Evolutionary conservation across 495 filamentous ascomycete species (phyloP).

Genomic region (Cenococcum geophilum): DNA sequence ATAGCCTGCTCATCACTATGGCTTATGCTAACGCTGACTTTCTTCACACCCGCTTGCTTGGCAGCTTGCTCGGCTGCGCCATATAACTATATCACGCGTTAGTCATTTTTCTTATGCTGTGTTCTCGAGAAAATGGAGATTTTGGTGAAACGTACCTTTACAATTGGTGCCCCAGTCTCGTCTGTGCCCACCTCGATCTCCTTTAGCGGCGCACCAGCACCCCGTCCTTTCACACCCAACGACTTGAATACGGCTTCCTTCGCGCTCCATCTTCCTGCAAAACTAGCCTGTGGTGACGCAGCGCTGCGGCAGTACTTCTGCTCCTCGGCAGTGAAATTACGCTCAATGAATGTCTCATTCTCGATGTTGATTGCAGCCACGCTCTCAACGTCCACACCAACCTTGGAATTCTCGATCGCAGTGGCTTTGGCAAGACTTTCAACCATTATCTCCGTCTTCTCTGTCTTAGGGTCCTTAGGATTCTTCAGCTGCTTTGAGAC

Average conservation of each 20-base stretch:
- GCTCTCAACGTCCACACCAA: slow-evolving; percentile 89
- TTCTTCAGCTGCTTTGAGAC: slow-evolving; percentile 14
- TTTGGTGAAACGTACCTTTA: slow-evolving; percentile 61
- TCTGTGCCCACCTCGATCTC: slow-evolving; percentile 89
- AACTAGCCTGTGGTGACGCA: slow-evolving; percentile 69
- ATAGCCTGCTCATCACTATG: slow-evolving; percentile 89
- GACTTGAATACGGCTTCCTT: slow-evolving; percentile 99
- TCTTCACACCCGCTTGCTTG: slow-evolving; percentile 75
- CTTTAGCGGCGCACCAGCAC: slow-evolving; percentile 81
- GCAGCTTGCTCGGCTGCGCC: slow-evolving; percentile 78
- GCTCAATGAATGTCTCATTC: slow-evolving; percentile 88
- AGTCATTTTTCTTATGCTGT: slow-evolving; percentile 2
- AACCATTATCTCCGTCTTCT: slow-evolving; percentile 64
- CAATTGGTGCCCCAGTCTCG: slow-evolving; percentile 72
- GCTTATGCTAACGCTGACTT: slow-evolving; percentile 85
- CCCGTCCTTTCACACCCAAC: slow-evolving; percentile 78
- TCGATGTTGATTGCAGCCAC: slow-evolving; percentile 79
- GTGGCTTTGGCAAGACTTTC: slow-evolving; percentile 71
- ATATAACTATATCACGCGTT: slow-evolving; percentile 54
- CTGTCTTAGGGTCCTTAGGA: slow-evolving; percentile 19
- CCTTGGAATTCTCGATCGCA: slow-evolving; percentile 65
- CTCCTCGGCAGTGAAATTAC: slow-evolving; percentile 85
- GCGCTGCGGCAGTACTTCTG: slow-evolving; percentile 79
- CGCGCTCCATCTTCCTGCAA: slow-evolving; percentile 90
- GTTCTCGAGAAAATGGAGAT: background rate